Percentiles rank a stretch among this genome's conserved stretches.
Conservation (phyloP, 2,329 filamentous ascomycete genomes). For the Cladophialophora immunda region DNA sequence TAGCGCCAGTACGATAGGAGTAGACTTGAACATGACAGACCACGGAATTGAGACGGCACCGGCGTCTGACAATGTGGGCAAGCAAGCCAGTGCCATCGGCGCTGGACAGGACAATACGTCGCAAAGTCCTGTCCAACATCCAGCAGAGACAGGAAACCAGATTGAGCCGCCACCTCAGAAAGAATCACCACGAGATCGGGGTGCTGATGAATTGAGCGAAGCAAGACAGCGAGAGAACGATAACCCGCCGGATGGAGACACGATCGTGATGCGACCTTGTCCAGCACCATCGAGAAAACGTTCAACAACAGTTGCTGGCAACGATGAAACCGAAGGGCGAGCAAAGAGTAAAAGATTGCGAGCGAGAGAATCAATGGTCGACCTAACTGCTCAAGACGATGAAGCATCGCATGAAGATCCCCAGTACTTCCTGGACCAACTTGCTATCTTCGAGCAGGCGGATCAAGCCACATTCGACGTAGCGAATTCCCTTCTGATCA, state of each 20-base stretch:
- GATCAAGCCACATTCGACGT: constrained; percentile 67
- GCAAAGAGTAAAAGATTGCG: constrained; percentile 68
- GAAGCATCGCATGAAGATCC: constrained; percentile 60
- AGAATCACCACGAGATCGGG: not conserved
- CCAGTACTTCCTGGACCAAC: constrained; percentile 64
- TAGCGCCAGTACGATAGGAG: constrained; percentile 52
- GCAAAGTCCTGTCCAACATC: not conserved
- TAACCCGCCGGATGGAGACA: constrained; percentile 10
- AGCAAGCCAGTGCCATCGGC: not conserved
- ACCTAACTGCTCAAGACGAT: constrained; percentile 55
- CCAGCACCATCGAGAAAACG: constrained; percentile 60
- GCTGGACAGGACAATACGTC: not conserved
- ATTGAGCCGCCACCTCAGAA: constrained; percentile 7
- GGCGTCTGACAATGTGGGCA: not conserved
- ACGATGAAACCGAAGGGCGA: constrained; percentile 65
- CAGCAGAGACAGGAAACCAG: not conserved
- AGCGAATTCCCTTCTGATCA: constrained; percentile 61
- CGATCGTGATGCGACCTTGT: constrained; percentile 18
- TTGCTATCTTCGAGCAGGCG: constrained; percentile 62
- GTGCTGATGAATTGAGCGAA: not conserved
- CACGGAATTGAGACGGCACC: constrained; percentile 24
- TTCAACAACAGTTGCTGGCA: constrained; percentile 67
- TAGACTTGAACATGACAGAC: constrained; percentile 45
- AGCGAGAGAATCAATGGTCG: constrained; percentile 65
- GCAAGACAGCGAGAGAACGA: constrained; percentile 9